Percentiles rank a stretch among this genome's conserved stretches.
phyloP scores from a whole-genome alignment of 441 rosid genomes.

The Gossypium trilobum region DNA sequence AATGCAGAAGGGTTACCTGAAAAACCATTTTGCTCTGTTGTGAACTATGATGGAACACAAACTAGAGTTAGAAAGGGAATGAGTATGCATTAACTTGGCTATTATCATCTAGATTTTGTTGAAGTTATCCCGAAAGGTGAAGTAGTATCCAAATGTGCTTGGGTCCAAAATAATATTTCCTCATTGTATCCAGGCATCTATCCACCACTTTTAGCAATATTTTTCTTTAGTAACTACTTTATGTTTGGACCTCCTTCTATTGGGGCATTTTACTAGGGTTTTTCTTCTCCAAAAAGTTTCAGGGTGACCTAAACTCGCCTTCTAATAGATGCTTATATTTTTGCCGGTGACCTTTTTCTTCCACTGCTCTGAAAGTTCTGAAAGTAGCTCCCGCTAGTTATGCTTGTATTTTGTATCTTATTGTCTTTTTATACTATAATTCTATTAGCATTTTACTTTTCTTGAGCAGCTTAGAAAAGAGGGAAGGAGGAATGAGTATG shows the following conservation, averaged over 20 bases:
- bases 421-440: not conserved
- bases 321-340: not conserved
- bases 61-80: not conserved
- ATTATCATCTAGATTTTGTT: not conserved
- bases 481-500: conserved; percentile 62
- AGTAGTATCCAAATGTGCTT: not conserved
- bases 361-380: not conserved
- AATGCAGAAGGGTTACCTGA: not conserved
- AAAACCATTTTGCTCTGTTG: not conserved
- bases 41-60: not conserved
- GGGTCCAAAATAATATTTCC: not conserved
- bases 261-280: not conserved
- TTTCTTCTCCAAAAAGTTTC: not conserved
- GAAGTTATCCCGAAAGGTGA: not conserved
- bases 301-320: conserved; percentile 4
- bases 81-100: not conserved
- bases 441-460: conserved; percentile 6
- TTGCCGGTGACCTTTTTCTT: not conserved
- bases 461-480: conserved; percentile 52
- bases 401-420: not conserved
- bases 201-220: not conserved
- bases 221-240: not conserved
- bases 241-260: not conserved
- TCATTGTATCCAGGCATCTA: not conserved
- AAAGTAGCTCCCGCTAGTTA: not conserved